Evolutionary conservation across 129 eudicot genomes (phyloP).

Genomic region (Flaveria bidentis): DNA sequence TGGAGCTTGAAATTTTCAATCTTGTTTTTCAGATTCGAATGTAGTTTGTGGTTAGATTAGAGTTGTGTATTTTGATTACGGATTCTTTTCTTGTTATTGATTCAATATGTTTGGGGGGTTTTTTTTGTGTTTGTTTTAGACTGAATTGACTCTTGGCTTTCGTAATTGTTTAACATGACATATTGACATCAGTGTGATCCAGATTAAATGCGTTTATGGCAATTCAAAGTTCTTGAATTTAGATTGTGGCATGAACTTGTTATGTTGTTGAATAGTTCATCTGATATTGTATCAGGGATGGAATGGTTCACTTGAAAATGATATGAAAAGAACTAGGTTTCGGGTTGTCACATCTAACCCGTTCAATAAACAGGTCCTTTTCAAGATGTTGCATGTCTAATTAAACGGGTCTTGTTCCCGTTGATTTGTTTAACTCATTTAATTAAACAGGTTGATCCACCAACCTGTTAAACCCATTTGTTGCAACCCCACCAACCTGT

Average conservation of each 20-base stretch:
- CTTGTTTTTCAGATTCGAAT: neutral
- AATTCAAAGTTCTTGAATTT: neutral
- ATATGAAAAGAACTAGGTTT: neutral
- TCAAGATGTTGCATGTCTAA: no score
- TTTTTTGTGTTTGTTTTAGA: neutral
- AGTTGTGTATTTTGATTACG: neutral
- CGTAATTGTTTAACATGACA: neutral
- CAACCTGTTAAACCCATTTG: neutral
- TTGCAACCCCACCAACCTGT: neutral
- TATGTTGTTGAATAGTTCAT: neutral
- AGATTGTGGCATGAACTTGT: constrained; percentile 10
- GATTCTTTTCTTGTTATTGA: constrained; percentile 1
- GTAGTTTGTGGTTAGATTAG: neutral
- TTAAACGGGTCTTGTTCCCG: no score
- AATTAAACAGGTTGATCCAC: neutral
- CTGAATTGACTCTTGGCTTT: neutral
- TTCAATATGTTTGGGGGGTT: neutral
- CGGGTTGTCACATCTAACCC: neutral
- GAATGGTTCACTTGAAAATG: neutral
- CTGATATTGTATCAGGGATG: constrained; percentile 3
- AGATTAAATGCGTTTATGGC: neutral
- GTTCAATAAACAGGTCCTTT: neutral
- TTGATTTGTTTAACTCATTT: no score
- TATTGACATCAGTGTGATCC: no score
- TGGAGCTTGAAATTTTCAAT: neutral